These are phyloP conservation scores for Aspergillus ostianus DNA, from an alignment of 495 filamentous ascomycete species.

Conservation along the genomic window DNA sequence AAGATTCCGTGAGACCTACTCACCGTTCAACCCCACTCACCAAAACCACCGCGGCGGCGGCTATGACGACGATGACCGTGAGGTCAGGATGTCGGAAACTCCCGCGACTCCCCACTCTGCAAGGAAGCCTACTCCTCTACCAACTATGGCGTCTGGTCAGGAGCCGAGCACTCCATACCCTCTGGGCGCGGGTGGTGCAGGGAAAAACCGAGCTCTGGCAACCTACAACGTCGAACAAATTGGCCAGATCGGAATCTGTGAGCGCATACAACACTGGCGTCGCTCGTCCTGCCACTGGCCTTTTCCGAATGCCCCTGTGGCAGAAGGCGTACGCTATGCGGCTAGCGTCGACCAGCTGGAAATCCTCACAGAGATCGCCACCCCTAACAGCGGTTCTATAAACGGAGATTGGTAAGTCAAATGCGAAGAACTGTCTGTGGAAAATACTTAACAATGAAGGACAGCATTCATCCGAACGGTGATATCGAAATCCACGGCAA, in stretches of 20 bases:
- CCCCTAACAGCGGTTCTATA: not conserved
- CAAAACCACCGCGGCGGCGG: not conserved
- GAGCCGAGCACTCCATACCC: not conserved
- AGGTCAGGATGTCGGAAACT: not conserved
- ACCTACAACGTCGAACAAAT: not conserved
- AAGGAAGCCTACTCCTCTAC: not conserved
- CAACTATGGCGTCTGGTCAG: not conserved
- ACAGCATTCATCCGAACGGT: not conserved
- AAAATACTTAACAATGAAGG: not conserved
- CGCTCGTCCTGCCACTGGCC: not conserved
- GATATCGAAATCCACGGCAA: not conserved
- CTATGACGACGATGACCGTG: not conserved
- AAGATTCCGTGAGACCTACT: slow-evolving; percentile 2
- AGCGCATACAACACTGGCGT: not conserved
- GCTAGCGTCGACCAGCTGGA: not conserved
- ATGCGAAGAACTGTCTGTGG: not conserved
- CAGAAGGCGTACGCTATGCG: not conserved
- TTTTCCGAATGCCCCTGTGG: not conserved
- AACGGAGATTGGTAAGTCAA: slow-evolving; percentile 2
- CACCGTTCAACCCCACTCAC: slow-evolving; percentile 3
- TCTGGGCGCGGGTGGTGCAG: not conserved
- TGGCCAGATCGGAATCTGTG: not conserved
- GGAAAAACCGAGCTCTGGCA: not conserved
- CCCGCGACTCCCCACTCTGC: not conserved
- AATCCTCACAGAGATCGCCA: not conserved